A percentile compares a stretch with the other conserved stretches of the same genome.
phyloP scores from a whole-genome alignment of 805 yeast species.

The Lachancea sp. region DNA sequence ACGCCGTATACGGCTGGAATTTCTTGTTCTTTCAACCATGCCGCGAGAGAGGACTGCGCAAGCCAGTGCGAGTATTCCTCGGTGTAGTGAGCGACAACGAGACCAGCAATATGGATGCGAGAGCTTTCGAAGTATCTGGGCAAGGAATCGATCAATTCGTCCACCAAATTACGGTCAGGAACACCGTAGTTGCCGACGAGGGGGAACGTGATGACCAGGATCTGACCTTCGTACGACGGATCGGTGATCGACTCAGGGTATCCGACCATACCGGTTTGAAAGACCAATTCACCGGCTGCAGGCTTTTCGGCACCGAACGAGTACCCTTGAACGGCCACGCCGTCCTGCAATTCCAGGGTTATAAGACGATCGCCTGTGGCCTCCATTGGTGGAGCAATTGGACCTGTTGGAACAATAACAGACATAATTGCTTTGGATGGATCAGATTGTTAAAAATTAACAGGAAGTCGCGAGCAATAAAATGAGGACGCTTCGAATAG shows the following conservation, averaged over 20 bases:
- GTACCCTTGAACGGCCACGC: conserved; percentile 83
- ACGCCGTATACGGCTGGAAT: conserved; percentile 97
- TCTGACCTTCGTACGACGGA: conserved; percentile 97
- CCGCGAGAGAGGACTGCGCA: conserved; percentile 86
- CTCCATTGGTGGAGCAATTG: conserved; percentile 87
- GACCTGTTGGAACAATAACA: conserved; percentile 53
- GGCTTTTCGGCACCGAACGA: conserved; percentile 91
- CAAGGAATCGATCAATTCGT: conserved; percentile 64
- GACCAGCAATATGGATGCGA: conserved; percentile 92
- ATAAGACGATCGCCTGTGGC: conserved; percentile 74
- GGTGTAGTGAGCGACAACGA: conserved; percentile 93
- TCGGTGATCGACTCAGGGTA: conserved; percentile 97
- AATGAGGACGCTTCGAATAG: too few relatives aligned
- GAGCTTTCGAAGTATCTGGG: conserved; percentile 93
- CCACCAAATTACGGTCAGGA: conserved; percentile 75
- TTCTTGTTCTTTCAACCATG: conserved; percentile 87
- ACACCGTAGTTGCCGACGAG: conserved; percentile 98
- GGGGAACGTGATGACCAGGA: conserved; percentile 92
- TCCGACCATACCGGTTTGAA: conserved; percentile 99
- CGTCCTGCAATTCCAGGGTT: conserved; percentile 85
- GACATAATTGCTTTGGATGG: conserved; percentile 26
- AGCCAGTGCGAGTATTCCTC: conserved; percentile 92
- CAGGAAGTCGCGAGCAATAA: too few relatives aligned
- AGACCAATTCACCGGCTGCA: conserved; percentile 94
- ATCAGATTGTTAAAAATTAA: too few relatives aligned